Base-by-base conservation (phyloP, 495 filamentous ascomycete species). In the Penicillium argentinense region DNA sequence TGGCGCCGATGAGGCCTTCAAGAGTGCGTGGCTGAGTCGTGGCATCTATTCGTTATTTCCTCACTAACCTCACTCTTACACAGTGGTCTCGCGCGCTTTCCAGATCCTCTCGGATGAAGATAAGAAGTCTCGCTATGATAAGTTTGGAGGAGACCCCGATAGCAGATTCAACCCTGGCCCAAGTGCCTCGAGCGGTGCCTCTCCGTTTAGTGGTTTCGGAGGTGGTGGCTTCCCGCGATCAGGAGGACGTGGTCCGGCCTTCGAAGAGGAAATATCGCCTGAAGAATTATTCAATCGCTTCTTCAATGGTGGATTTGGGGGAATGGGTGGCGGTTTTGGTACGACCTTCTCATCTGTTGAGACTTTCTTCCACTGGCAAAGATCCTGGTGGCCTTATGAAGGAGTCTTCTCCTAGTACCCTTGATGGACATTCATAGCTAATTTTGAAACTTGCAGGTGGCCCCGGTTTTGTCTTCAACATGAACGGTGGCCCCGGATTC, bases 201-300 rank as follows among this genome's bases (percentile, higher is more conserved):
- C 69, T 36, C 63, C 69, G 24, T 97, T 96, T 65, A 73, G 79
- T 28, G 51, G 88, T 17, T 92, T 91, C 54, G 73, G 74, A 12
- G 78, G 77, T 9, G 76, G 78, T 25, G 76, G 75, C 16, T 81
- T 80, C 54, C 72, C 74, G 11, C 69, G 80, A 23, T 71, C 71
- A 5, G 69, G 67, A 39, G 64, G 63, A 21, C 67, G 68, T 22
- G 77, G 80, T 11, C 60, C 72, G 13, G 82, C 82, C 75, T 93
- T 85, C 65, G 89, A 91, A 17, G 88, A 90, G 27, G 93, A 97
- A 60, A 93, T 98, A 44, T 95, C 88, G 27, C 92, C 93, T 0
- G 93, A 98, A 70, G 93, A 98, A 59, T 75, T 97, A 69, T 97
- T 98, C 70, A 83, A 91, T 62, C 81, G 91, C 51, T 97, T 98